These are phyloP conservation scores for Acer yangbiense DNA, from an alignment of 345 rosid species.

Conservation along the genomic window DNA sequence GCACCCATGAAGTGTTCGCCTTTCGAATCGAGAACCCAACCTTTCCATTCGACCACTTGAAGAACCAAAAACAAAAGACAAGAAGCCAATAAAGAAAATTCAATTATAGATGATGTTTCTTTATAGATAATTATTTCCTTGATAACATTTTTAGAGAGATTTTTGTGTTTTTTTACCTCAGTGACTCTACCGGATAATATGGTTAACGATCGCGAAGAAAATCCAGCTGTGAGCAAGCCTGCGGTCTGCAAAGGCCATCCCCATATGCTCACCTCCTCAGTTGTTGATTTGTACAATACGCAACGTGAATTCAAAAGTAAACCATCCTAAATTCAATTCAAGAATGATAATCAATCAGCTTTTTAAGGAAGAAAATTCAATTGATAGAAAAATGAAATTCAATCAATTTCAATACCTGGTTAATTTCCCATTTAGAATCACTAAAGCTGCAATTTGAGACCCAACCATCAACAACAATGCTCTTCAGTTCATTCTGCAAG, in stretches of 20 bases:
- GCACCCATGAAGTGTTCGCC: slow-evolving; percentile 59
- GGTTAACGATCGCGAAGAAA: slow-evolving; percentile 56
- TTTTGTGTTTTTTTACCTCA: slow-evolving; percentile 49
- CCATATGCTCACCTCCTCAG: slow-evolving; percentile 88
- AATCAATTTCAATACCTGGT: slow-evolving; percentile 44
- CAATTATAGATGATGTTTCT: neutral
- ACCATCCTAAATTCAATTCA: slow-evolving; percentile 47
- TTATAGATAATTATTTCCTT: neutral
- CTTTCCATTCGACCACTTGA: slow-evolving; percentile 72
- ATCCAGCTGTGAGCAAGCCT: slow-evolving; percentile 59
- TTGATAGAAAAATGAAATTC: neutral
- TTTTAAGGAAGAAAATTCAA: neutral
- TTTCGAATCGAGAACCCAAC: slow-evolving; percentile 44
- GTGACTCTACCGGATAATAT: slow-evolving; percentile 79
- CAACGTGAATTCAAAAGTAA: slow-evolving; percentile 62
- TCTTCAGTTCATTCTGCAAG: slow-evolving; percentile 51
- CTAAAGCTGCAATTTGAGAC: slow-evolving; percentile 54
- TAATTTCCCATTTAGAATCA: slow-evolving; percentile 61
- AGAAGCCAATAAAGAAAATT: neutral
- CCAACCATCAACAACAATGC: slow-evolving; percentile 30
- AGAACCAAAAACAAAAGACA: neutral
- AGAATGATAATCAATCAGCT: neutral
- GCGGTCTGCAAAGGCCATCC: slow-evolving; percentile 97
- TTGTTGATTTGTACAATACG: slow-evolving; percentile 60
- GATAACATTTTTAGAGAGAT: neutral